A percentile compares a stretch with the other conserved stretches of the same genome.
phyloP scores from a whole-genome alignment of 2,329 filamentous ascomycete species.

The Teratosphaeria gauchensis region DNA sequence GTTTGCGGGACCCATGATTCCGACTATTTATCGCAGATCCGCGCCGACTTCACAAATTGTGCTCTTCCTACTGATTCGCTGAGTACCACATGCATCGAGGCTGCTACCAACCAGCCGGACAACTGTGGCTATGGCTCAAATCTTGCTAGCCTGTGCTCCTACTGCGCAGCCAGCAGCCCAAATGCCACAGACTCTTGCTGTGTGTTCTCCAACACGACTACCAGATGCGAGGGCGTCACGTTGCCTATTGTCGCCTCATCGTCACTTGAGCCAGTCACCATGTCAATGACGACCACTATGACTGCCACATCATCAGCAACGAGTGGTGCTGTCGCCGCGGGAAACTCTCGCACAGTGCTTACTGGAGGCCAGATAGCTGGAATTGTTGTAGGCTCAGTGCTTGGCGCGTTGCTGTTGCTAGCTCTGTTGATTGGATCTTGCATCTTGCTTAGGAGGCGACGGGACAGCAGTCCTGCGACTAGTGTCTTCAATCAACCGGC shows the following conservation, averaged over 20 bases:
- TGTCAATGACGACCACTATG: slow-evolving; percentile 51
- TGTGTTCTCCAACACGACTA: slow-evolving; percentile 66
- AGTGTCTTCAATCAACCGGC: slow-evolving; percentile 87
- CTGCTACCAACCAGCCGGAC: slow-evolving; percentile 66
- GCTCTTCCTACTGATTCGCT: slow-evolving; percentile 73
- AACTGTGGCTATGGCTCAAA: slow-evolving; percentile 79
- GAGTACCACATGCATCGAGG: slow-evolving; percentile 63
- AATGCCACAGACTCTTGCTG: slow-evolving; percentile 97
- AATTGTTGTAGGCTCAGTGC: slow-evolving; percentile 71
- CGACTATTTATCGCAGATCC: slow-evolving; percentile 64
- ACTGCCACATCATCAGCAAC: slow-evolving; percentile 6
- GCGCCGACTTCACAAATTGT: slow-evolving; percentile 87
- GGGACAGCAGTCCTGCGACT: slow-evolving; percentile 50
- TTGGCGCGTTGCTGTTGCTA: slow-evolving; percentile 60
- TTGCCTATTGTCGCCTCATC: slow-evolving; percentile 57
- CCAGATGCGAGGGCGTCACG: slow-evolving; percentile 63
- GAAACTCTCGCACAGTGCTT: slow-evolving; percentile 40
- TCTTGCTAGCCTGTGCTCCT: slow-evolving; percentile 68
- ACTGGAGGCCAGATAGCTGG: slow-evolving; percentile 86
- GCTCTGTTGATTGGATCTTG: slow-evolving; percentile 53
- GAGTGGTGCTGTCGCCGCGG: slow-evolving; percentile 12
- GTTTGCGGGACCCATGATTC: slow-evolving; percentile 59
- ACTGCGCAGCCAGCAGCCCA: slow-evolving; percentile 70
- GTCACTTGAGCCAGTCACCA: slow-evolving; percentile 49
- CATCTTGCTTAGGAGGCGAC: slow-evolving; percentile 47